Conservation (phyloP, 192 early-diverging fungal species). For the Linnemannia zychae region DNA sequence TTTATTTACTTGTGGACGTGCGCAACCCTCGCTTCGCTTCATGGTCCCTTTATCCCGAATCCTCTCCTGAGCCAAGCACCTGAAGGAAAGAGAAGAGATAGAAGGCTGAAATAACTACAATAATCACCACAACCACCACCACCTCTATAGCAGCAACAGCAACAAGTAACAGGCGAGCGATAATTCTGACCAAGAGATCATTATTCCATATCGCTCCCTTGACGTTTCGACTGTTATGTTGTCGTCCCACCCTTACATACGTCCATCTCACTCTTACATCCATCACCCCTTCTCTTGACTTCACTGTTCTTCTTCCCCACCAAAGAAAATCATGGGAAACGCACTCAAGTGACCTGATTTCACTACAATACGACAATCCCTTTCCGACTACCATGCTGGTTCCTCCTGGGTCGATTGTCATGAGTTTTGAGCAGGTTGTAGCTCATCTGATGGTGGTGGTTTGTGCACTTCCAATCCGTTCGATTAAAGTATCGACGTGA, state of each 20-base stretch:
- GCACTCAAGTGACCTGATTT: not conserved
- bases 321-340: not conserved
- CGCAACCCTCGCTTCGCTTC: not conserved
- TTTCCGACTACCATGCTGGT: not conserved
- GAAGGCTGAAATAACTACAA: too few relatives aligned
- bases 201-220: not conserved
- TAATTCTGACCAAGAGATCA: not conserved
- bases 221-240: not conserved
- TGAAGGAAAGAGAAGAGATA: not conserved
- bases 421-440: not conserved
- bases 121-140: not conserved
- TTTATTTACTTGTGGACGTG: not conserved
- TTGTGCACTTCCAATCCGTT: not conserved
- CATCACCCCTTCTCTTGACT: not conserved
- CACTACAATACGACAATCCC: not conserved
- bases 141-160: too few relatives aligned
- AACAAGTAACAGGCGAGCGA: not conserved
- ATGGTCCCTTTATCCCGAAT: not conserved
- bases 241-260: not conserved
- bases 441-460: not conserved
- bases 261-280: too few relatives aligned
- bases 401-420: conserved; percentile 1
- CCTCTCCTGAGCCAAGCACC: conserved; percentile 3
- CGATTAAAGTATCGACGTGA: not conserved
- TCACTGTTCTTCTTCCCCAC: not conserved